Conservation (phyloP, 495 filamentous ascomycete genomes). For the Parachaetomium inaequale region DNA sequence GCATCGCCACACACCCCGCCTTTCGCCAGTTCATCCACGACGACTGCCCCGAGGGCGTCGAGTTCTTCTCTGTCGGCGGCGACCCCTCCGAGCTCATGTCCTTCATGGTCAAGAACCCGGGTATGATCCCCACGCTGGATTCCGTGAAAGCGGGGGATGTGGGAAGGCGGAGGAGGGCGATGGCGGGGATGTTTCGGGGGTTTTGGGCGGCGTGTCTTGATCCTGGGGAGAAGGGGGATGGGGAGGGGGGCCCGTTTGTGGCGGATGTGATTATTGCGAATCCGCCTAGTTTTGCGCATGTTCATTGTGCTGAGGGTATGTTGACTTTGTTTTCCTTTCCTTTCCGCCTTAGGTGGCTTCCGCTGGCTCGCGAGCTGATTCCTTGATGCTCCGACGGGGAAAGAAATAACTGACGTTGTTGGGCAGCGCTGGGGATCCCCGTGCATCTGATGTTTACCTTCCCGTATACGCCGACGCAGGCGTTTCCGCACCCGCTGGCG, state of each 20-base stretch:
- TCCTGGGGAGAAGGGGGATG: constrained; percentile 56
- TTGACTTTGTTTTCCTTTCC: too few relatives aligned
- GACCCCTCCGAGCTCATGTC: constrained; percentile 79
- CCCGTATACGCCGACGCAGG: constrained; percentile 63
- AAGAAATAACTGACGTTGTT: too few relatives aligned
- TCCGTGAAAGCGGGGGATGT: constrained; percentile 67
- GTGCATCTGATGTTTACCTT: constrained; percentile 84
- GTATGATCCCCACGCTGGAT: constrained; percentile 68
- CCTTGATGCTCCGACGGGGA: too few relatives aligned
- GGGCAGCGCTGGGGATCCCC: constrained; percentile 62
- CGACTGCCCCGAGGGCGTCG: constrained; percentile 57
- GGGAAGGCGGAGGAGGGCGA: constrained; percentile 58
- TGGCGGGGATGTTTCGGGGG: constrained; percentile 68
- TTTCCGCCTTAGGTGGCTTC: too few relatives aligned
- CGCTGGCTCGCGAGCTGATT: too few relatives aligned
- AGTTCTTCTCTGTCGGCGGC: constrained; percentile 78
- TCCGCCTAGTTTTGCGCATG: constrained; percentile 75
- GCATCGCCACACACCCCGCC: constrained; percentile 69
- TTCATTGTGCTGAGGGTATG: constrained; percentile 68
- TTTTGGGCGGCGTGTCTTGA: constrained; percentile 76
- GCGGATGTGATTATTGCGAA: constrained; percentile 83
- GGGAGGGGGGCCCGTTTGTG: constrained; percentile 58
- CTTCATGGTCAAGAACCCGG: constrained; percentile 84
- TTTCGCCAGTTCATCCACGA: constrained; percentile 67
- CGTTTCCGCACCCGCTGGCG: constrained; percentile 70